Evolutionary conservation across 768 basidiomycete genomes (phyloP).

Genomic region (Leccinum sublutescens): DNA sequence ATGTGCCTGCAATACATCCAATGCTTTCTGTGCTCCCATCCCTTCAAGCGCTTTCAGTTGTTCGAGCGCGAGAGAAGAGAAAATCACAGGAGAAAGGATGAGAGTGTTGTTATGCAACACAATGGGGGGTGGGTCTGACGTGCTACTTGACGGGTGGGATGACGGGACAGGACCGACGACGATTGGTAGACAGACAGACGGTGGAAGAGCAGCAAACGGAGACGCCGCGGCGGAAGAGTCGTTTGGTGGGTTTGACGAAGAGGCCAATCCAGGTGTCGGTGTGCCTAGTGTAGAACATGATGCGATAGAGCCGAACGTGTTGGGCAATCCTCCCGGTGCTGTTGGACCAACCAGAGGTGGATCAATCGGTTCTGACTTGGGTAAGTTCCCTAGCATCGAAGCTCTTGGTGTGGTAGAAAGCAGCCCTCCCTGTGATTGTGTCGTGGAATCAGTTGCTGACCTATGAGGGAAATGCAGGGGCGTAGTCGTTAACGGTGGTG

Average conservation of each 20-base stretch:
- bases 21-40: constrained; percentile 78
- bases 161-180: constrained; percentile 70
- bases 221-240: constrained; percentile 19
- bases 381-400: not conserved
- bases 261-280: constrained; percentile 8
- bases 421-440: constrained; percentile 4
- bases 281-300: constrained; percentile 7
- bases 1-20: constrained; percentile 78
- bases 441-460: constrained; percentile 4
- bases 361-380: constrained; percentile 9
- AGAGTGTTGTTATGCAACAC: constrained; percentile 82
- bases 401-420: constrained; percentile 8
- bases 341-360: constrained; percentile 3
- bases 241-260: constrained; percentile 16
- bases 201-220: constrained; percentile 31
- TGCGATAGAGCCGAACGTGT: not conserved
- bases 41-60: constrained; percentile 74
- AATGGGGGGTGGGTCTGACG: constrained; percentile 60
- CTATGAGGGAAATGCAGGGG: constrained; percentile 53
- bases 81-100: constrained; percentile 82
- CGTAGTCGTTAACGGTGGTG: constrained; percentile 67
- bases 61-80: constrained; percentile 70
- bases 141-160: constrained; percentile 47
- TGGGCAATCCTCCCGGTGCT: not conserved
- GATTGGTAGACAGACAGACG: constrained; percentile 69